Conservation (phyloP, 495 filamentous ascomycete genomes). For the Penicillium canescens region DNA sequence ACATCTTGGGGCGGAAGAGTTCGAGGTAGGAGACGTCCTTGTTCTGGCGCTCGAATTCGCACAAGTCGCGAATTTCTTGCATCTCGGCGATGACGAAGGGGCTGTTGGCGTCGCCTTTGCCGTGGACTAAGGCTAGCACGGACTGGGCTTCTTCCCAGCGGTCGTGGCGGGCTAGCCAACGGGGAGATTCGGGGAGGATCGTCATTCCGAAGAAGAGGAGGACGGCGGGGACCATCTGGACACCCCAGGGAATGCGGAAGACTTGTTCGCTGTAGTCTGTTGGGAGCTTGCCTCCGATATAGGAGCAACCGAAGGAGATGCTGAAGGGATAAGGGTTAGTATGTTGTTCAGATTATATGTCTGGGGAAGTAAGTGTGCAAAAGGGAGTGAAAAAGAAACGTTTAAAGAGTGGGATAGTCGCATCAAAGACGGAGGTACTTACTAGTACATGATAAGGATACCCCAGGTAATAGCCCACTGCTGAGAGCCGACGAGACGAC, state of each 20-base stretch:
- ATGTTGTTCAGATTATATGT: not conserved
- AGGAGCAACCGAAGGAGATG: slow-evolving; percentile 76
- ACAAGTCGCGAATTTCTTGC: slow-evolving; percentile 66
- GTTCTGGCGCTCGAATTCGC: slow-evolving; percentile 64
- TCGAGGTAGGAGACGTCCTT: slow-evolving; percentile 66
- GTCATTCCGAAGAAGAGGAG: slow-evolving; percentile 63
- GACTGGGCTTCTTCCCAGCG: slow-evolving; percentile 70
- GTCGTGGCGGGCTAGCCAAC: slow-evolving; percentile 76
- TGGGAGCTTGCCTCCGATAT: slow-evolving; percentile 43
- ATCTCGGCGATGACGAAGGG: slow-evolving; percentile 65
- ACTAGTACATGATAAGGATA: slow-evolving; percentile 79
- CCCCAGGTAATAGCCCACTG: slow-evolving; percentile 87
- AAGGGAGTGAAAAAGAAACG: no score
- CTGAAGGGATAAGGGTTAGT: slow-evolving; percentile 4
- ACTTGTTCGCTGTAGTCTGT: slow-evolving; percentile 45
- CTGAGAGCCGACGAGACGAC: slow-evolving; percentile 70
- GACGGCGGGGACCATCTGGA: slow-evolving; percentile 74
- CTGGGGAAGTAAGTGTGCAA: not conserved
- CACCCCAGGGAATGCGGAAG: slow-evolving; percentile 76
- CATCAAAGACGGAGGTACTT: slow-evolving; percentile 1
- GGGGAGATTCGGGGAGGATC: slow-evolving; percentile 75
- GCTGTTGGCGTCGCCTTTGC: slow-evolving; percentile 61
- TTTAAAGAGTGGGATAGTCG: no score
- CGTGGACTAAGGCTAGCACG: slow-evolving; percentile 71
- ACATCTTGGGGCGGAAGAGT: slow-evolving; percentile 67